Evolutionary conservation across 257 asterid species (phyloP).

Genomic region (Fraxinus quadrangulata): DNA sequence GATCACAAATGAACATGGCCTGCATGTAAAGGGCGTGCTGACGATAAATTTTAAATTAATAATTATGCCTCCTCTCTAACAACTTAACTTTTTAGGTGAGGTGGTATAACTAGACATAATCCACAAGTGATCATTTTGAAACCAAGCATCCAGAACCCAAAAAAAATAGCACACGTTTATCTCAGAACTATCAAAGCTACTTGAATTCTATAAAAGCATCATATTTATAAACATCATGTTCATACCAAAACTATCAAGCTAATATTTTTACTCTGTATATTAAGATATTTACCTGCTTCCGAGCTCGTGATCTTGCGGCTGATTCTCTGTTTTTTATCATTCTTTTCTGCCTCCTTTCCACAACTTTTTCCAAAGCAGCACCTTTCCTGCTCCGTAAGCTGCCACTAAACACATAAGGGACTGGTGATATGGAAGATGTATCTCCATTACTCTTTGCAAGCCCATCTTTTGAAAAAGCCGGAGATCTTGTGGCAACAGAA

Average conservation of each 20-base stretch:
- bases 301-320: constrained; percentile 95
- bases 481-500: constrained; percentile 46
- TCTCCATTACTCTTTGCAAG: constrained; percentile 69
- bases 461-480: constrained; percentile 74
- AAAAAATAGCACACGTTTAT: background rate
- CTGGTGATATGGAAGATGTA: constrained; percentile 66
- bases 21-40: background rate
- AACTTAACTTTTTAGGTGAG: background rate
- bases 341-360: constrained; percentile 94
- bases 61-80: background rate
- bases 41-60: background rate
- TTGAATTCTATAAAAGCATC: background rate
- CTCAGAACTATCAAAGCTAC: background rate
- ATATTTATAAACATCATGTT: background rate
- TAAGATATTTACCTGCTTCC: constrained; percentile 71
- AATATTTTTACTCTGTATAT: background rate
- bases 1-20: background rate
- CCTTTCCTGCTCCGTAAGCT: constrained; percentile 69
- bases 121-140: background rate
- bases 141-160: background rate
- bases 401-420: constrained; percentile 71
- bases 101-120: background rate
- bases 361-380: constrained; percentile 76
- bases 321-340: constrained; percentile 95
- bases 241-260: background rate